phyloP scores from a whole-genome alignment of 1,139 yeast species.

The Blastobotrys elegans region DNA sequence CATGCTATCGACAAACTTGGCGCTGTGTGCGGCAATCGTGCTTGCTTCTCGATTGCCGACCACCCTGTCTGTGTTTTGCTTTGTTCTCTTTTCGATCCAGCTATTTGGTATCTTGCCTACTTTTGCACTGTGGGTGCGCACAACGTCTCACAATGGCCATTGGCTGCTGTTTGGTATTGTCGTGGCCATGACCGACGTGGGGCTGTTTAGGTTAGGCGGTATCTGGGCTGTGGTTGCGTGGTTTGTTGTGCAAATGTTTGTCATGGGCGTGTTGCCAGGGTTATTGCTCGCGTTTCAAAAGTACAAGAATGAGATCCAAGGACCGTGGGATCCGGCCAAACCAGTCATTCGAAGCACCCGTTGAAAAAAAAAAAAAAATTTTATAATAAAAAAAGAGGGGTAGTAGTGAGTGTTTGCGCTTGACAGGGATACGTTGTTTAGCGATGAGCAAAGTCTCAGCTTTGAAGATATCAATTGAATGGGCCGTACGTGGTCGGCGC shows the following conservation, averaged over 20 bases:
- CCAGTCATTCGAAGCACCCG: conserved; percentile 40
- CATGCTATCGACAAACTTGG: conserved; percentile 74
- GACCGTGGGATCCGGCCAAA: conserved; percentile 91
- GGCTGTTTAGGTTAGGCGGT: conserved; percentile 40
- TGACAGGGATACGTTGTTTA: too few relatives aligned
- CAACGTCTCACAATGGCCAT: conserved; percentile 24
- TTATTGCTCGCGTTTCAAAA: conserved; percentile 68
- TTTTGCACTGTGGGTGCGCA: conserved; percentile 54
- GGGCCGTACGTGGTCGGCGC: too few relatives aligned
- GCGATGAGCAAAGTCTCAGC: too few relatives aligned
- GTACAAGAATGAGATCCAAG: conserved; percentile 82
- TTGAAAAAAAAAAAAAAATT: background rate
- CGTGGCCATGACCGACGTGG: conserved; percentile 27
- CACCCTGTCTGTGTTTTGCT: conserved; percentile 75
- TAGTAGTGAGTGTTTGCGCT: too few relatives aligned
- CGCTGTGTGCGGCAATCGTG: conserved; percentile 83
- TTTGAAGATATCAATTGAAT: too few relatives aligned
- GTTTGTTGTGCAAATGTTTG: conserved; percentile 44
- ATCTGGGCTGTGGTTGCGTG: conserved; percentile 43
- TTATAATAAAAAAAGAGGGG: too few relatives aligned
- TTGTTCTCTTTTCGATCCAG: conserved; percentile 68
- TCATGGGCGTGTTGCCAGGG: conserved; percentile 58
- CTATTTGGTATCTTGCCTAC: conserved; percentile 68
- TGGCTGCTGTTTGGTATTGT: conserved; percentile 26
- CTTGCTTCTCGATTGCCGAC: conserved; percentile 77